Conservation (phyloP, 2,329 filamentous ascomycete genomes). For the Epichloe coenophiala region DNA sequence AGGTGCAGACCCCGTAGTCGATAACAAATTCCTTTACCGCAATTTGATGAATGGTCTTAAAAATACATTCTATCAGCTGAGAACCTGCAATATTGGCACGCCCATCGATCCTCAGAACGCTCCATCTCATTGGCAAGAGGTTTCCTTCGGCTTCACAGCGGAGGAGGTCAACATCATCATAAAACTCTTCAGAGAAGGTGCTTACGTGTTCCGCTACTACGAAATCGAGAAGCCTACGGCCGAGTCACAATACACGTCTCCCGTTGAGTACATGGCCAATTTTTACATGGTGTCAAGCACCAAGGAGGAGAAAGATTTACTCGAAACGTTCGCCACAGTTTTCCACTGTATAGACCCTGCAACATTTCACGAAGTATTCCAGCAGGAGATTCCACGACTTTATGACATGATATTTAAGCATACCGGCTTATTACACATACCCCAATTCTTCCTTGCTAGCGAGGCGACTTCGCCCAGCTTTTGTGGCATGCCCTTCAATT, state of each 20-base stretch:
- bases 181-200: slow-evolving; percentile 93
- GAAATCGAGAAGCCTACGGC: slow-evolving; percentile 67
- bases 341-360: slow-evolving; percentile 98
- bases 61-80: slow-evolving; percentile 89
- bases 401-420: slow-evolving; percentile 99
- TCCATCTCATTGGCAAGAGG: slow-evolving; percentile 84
- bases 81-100: slow-evolving; percentile 68
- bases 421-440: slow-evolving; percentile 82
- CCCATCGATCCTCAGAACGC: slow-evolving; percentile 64
- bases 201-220: slow-evolving; percentile 94
- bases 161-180: slow-evolving; percentile 95
- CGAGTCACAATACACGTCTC: slow-evolving; percentile 63
- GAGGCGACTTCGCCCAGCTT: slow-evolving; percentile 96
- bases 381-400: slow-evolving; percentile 89
- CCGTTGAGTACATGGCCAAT: slow-evolving; percentile 85
- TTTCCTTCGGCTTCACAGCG: slow-evolving; percentile 90
- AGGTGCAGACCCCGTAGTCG: slow-evolving; percentile 76
- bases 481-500: slow-evolving; percentile 93
- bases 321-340: slow-evolving; percentile 95
- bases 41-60: slow-evolving; percentile 93
- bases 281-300: slow-evolving; percentile 89
- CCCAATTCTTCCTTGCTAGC: slow-evolving; percentile 96
- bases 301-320: slow-evolving; percentile 91
- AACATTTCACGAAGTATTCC: slow-evolving; percentile 96
- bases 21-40: slow-evolving; percentile 97